Evolutionary conservation across 1,284 basidiomycete species (phyloP).

Genomic region (Sporisorium iseilematis-ciliati): DNA sequence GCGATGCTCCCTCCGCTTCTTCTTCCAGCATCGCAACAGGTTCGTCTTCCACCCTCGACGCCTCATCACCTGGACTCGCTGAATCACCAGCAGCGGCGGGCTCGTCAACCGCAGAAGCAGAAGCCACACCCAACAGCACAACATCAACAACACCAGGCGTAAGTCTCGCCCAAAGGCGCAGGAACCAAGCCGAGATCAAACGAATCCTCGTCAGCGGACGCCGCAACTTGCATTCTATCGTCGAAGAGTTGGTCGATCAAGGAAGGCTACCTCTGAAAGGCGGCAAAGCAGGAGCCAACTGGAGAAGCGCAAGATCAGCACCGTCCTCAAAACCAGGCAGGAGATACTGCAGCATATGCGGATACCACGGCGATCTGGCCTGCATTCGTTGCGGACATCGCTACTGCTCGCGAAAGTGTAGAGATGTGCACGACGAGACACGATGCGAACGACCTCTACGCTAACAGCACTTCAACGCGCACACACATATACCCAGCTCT

Average conservation of each 20-base stretch:
- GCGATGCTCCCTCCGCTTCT: constrained; percentile 28
- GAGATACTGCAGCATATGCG: constrained; percentile 46
- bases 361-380: constrained; percentile 39
- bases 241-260: constrained; percentile 42
- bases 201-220: constrained; percentile 28
- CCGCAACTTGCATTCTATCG: constrained; percentile 31
- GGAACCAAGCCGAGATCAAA: constrained; percentile 43
- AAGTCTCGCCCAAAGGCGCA: constrained; percentile 24
- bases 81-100: neutral
- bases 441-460: constrained; percentile 43
- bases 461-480: neutral
- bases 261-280: constrained; percentile 26
- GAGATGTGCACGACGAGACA: constrained; percentile 43
- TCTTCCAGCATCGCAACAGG: neutral
- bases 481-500: neutral
- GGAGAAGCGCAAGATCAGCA: constrained; percentile 26
- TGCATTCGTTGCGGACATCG: constrained; percentile 41
- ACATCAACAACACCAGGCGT: constrained; percentile 10
- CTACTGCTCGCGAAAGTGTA: constrained; percentile 37
- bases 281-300: constrained; percentile 21
- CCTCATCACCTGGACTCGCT: neutral
- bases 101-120: neutral
- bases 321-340: constrained; percentile 22
- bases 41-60: constrained; percentile 9
- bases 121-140: neutral